Base-by-base conservation (phyloP, 1,139 yeast genomes). In the Kodamaea alishanica region DNA sequence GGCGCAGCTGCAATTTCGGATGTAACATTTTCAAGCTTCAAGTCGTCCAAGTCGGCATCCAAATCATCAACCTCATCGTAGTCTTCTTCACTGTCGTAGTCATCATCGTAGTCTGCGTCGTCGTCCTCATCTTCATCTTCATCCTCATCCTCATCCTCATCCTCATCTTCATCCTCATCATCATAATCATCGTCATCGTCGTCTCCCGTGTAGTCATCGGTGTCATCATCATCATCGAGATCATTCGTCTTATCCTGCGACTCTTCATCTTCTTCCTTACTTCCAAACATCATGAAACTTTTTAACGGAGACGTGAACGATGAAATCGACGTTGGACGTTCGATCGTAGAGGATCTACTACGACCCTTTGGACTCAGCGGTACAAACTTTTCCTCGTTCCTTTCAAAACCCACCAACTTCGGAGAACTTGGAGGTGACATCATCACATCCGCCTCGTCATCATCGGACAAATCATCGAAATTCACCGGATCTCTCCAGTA, bases 401-500 rank as follows among this genome's bases (percentile, higher is more conserved):
- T 11, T 15, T 15, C 20, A 15, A 15, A 15, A 3, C 20, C 20
- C 20, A 15, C 20, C 20, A 11, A 9, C 4, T 24, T 9, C 9
- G 36, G 34, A 25, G 37, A 33, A 6, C 22, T 26, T 10, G 40
- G 33, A 10, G 33, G 15, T n/a, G 30, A 15, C 1, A 22, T 15
- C 22, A 15, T 15, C 20, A 15, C 6, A 11, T 44, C 53, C 6
- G 54, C 64, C 28, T 63, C 72, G 23, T 65, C 70, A 20, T 56
- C 73, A 37, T 77, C 83, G 37, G 73, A 67, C 41, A 80, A 64
- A 40, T 81, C 84, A 40, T 77, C 73, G 37, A 90, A 56, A 46
- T 81, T 81, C 6, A 77, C 65, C 27, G 90, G 60, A 38, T 83
- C 92, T 46, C 95, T 68, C 99, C 99, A 92, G 58, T 77, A 92